phyloP scores from a whole-genome alignment of 495 filamentous ascomycete genomes.

The Entonaema liquescens region DNA sequence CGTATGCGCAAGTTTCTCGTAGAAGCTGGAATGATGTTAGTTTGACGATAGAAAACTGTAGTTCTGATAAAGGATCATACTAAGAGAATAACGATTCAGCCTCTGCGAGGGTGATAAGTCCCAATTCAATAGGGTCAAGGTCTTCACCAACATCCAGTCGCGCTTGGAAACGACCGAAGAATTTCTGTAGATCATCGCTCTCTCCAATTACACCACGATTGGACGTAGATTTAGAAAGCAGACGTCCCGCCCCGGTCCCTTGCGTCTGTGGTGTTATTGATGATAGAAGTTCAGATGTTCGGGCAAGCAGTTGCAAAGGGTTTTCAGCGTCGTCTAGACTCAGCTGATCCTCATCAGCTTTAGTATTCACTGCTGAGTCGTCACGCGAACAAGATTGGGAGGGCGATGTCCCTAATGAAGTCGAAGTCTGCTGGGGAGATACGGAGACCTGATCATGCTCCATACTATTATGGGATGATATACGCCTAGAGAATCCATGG shows the following conservation, averaged over 20 bases:
- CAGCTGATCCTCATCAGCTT: slow-evolving; percentile 57
- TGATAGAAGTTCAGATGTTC: slow-evolving; percentile 72
- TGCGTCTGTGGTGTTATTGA: slow-evolving; percentile 53
- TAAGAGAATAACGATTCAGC: slow-evolving; percentile 69
- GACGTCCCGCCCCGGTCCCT: slow-evolving; percentile 12
- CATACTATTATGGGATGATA: slow-evolving; percentile 25
- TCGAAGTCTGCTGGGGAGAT: slow-evolving; percentile 44
- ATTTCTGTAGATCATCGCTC: slow-evolving; percentile 54
- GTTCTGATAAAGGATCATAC: slow-evolving; percentile 51
- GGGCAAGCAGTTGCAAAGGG: slow-evolving; percentile 73
- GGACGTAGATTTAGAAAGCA: slow-evolving; percentile 29
- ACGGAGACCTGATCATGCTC: slow-evolving; percentile 38
- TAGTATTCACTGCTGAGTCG: slow-evolving; percentile 31
- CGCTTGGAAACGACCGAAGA: slow-evolving; percentile 69
- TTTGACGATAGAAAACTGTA: slow-evolving; percentile 5
- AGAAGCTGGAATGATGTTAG: slow-evolving; percentile 60
- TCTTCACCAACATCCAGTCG: slow-evolving; percentile 68
- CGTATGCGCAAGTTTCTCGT: slow-evolving; percentile 74
- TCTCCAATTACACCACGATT: slow-evolving; percentile 36
- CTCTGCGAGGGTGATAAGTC: slow-evolving; percentile 68
- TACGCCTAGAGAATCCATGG: slow-evolving; percentile 28
- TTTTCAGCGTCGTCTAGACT: slow-evolving; percentile 78
- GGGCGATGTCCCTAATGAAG: slow-evolving; percentile 41
- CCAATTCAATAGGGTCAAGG: slow-evolving; percentile 72
- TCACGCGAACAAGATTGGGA: slow-evolving; percentile 44